phyloP scores from a whole-genome alignment of 164 flowering plant genomes.

The Vitis cinerea region DNA sequence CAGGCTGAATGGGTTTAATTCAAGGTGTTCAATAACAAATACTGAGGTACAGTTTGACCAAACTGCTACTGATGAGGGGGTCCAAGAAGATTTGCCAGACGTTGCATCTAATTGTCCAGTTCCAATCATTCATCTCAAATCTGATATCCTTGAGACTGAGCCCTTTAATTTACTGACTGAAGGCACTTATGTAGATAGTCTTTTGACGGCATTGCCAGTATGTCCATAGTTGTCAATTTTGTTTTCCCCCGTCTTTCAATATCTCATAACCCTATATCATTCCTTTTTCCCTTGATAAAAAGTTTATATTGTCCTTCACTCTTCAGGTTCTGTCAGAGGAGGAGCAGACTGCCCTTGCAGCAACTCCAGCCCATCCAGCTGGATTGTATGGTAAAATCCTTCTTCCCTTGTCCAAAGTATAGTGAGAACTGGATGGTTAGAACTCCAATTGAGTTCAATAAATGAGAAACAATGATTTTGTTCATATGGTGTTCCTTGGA shows the following conservation, averaged over 20 bases:
- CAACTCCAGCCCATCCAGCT: conserved; percentile 96
- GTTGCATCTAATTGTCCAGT: conserved; percentile 40
- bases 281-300: not conserved
- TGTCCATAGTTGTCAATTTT: conserved; percentile 1
- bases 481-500: too few relatives aligned
- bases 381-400: conserved; percentile 64
- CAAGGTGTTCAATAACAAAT: conserved; percentile 57
- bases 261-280: too few relatives aligned
- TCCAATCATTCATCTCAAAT: conserved; percentile 54
- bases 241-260: not conserved
- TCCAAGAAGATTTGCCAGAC: conserved; percentile 35
- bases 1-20: conserved; percentile 39
- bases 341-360: conserved; percentile 78
- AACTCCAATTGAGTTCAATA: not conserved
- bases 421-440: too few relatives aligned
- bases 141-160: conserved; percentile 58
- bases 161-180: conserved; percentile 52
- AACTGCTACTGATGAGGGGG: conserved; percentile 42
- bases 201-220: conserved; percentile 84
- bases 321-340: conserved; percentile 80
- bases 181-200: conserved; percentile 48
- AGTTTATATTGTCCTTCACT: not conserved
- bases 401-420: not conserved
- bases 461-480: too few relatives aligned
- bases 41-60: conserved; percentile 43